These are phyloP conservation scores for Elsinoe australis DNA, from an alignment of 2,329 filamentous ascomycete species.

Conservation along the genomic window DNA sequence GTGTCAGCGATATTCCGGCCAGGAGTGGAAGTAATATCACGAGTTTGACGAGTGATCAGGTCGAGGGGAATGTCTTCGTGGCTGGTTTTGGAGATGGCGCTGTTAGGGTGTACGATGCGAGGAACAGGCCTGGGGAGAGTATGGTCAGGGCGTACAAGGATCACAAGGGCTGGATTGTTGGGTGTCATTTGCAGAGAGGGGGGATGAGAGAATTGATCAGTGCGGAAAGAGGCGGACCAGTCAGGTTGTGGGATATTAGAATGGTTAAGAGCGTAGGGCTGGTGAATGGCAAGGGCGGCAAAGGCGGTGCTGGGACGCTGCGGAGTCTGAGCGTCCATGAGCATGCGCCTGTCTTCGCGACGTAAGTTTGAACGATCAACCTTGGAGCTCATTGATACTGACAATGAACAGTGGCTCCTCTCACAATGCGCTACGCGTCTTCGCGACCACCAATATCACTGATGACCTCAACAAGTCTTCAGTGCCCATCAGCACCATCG, in stretches of 20 bases:
- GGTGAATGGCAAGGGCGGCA: slow-evolving; percentile 60
- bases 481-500: slow-evolving; percentile 67
- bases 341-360: slow-evolving; percentile 92
- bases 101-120: slow-evolving; percentile 87
- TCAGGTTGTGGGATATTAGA: slow-evolving; percentile 92
- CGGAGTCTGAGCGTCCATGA: slow-evolving; percentile 89
- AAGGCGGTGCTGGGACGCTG: slow-evolving; percentile 51
- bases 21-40: slow-evolving; percentile 94
- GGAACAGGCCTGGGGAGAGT: slow-evolving; percentile 67
- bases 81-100: slow-evolving; percentile 95
- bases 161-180: slow-evolving; percentile 90
- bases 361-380: slow-evolving; percentile 30
- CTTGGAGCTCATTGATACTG: neutral
- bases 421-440: slow-evolving; percentile 21
- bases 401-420: slow-evolving; percentile 19
- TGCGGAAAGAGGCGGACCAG: slow-evolving; percentile 84
- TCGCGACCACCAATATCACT: slow-evolving; percentile 20
- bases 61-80: slow-evolving; percentile 92
- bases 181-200: slow-evolving; percentile 92
- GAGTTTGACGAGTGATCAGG: slow-evolving; percentile 91
- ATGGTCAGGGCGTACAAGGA: slow-evolving; percentile 98
- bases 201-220: slow-evolving; percentile 86
- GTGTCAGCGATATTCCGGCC: slow-evolving; percentile 85
- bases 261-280: slow-evolving; percentile 63
- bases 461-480: slow-evolving; percentile 41